Evolutionary conservation across 139 green algal species (phyloP).

Genomic region (Coccomyxa sp.): DNA sequence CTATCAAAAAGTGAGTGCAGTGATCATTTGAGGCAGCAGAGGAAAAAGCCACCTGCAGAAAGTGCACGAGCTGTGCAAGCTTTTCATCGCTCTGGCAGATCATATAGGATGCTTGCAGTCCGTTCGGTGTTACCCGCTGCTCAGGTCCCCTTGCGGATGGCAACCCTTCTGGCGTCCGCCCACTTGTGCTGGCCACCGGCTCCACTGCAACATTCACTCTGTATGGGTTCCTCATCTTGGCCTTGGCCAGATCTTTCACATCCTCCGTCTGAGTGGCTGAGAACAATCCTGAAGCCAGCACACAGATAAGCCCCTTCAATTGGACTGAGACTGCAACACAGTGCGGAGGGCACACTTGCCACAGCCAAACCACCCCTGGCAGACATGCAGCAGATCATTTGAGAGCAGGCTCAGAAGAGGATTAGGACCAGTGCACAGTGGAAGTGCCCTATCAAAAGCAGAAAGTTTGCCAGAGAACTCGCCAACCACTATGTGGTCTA

Average conservation of each 20-base stretch:
- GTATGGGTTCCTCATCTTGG: constrained; percentile 90
- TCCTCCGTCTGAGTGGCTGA: constrained; percentile 93
- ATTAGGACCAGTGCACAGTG: no score
- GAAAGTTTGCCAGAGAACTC: no score
- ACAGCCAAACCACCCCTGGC: no score
- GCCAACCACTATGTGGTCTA: no score
- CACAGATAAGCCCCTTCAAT: no score
- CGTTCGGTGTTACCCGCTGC: constrained; percentile 61
- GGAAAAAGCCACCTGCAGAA: constrained; percentile 25
- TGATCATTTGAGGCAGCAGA: no score
- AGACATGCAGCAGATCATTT: no score
- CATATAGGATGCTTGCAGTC: constrained; percentile 63
- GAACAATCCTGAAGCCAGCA: constrained; percentile 75
- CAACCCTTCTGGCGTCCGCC: neutral
- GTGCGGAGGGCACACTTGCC: no score
- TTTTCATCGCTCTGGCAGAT: constrained; percentile 64
- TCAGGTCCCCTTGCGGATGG: neutral
- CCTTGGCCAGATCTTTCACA: constrained; percentile 78
- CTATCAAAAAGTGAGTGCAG: neutral
- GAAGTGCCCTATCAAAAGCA: no score
- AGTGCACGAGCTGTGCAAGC: constrained; percentile 60
- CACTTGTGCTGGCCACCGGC: constrained; percentile 1
- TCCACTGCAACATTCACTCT: constrained; percentile 63
- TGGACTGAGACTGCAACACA: no score
- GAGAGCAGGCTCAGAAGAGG: no score